phyloP scores from a whole-genome alignment of 768 basidiomycete genomes.

The Macrolepiota albuminosa region DNA sequence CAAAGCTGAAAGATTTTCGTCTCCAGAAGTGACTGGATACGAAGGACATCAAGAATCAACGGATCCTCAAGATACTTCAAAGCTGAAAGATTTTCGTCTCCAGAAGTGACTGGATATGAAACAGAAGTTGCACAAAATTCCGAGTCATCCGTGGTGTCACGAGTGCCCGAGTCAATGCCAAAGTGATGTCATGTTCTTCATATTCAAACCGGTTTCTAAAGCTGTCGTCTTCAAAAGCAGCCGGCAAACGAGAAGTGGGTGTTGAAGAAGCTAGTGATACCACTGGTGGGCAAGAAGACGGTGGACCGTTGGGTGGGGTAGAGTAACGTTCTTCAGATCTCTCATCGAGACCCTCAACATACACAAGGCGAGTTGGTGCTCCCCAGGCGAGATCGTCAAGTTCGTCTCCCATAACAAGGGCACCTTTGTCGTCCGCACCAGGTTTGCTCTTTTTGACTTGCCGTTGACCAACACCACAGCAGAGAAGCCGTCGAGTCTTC shows the following conservation, averaged over 20 bases:
- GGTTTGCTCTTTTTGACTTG: not conserved
- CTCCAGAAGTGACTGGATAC: slow-evolving; percentile 1
- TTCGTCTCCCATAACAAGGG: slow-evolving; percentile 1
- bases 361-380: slow-evolving; percentile 13
- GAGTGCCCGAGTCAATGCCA: slow-evolving; percentile 19
- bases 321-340: not conserved
- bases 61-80: slow-evolving; percentile 10
- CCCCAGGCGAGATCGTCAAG: slow-evolving; percentile 13
- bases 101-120: not conserved
- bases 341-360: slow-evolving; percentile 9
- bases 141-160: slow-evolving; percentile 4
- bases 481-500: slow-evolving; percentile 7
- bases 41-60: slow-evolving; percentile 17
- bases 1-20: not conserved
- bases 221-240: slow-evolving; percentile 2
- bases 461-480: slow-evolving; percentile 7
- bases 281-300: not conserved
- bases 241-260: not conserved
- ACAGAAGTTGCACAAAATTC: not conserved
- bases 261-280: not conserved
- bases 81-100: not conserved
- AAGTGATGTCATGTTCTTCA: slow-evolving; percentile 25
- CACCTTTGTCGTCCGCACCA: slow-evolving; percentile 5
- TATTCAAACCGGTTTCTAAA: slow-evolving; percentile 20
- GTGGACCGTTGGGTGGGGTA: not conserved